Evolutionary conservation across 176 grass and related monocot species (phyloP).

Genomic region (Otatea glauca): DNA sequence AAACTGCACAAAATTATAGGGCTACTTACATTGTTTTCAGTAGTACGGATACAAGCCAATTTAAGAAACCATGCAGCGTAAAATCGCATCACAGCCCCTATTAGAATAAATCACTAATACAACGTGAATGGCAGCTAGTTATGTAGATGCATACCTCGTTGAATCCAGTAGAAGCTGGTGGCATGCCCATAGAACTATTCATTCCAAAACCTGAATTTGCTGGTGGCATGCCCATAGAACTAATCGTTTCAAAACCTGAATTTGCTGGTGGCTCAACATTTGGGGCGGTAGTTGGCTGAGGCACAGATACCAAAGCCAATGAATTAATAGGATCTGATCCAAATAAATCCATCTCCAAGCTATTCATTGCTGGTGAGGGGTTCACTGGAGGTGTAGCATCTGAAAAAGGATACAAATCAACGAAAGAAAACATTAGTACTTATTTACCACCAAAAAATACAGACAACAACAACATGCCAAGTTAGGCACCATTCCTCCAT

Average conservation of each 20-base stretch:
- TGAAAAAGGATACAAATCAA: slow-evolving; percentile 21
- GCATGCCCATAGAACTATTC: slow-evolving; percentile 62
- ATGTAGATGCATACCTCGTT: slow-evolving; percentile 59
- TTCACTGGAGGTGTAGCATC: slow-evolving; percentile 48
- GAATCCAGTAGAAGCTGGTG: slow-evolving; percentile 59
- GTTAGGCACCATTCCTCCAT: neutral
- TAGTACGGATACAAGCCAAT: neutral
- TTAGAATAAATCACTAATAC: neutral
- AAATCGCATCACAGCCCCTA: slow-evolving; percentile 6
- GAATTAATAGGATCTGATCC: slow-evolving; percentile 78
- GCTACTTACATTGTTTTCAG: neutral
- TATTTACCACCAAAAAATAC: slow-evolving; percentile 33
- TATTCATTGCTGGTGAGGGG: slow-evolving; percentile 54
- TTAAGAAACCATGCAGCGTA: neutral
- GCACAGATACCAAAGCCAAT: slow-evolving; percentile 78
- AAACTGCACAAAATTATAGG: neutral
- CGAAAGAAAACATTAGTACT: slow-evolving; percentile 19
- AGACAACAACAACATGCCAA: slow-evolving; percentile 20
- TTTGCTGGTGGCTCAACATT: slow-evolving; percentile 55
- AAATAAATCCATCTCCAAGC: slow-evolving; percentile 91
- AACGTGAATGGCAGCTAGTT: neutral
- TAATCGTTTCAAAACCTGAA: slow-evolving; percentile 66
- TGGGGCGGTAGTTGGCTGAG: slow-evolving; percentile 51
- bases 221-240: slow-evolving; percentile 63
- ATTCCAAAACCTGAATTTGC: slow-evolving; percentile 68